phyloP scores from a whole-genome alignment of 176 grass and related monocot genomes.

The Cenchrus purpureus region DNA sequence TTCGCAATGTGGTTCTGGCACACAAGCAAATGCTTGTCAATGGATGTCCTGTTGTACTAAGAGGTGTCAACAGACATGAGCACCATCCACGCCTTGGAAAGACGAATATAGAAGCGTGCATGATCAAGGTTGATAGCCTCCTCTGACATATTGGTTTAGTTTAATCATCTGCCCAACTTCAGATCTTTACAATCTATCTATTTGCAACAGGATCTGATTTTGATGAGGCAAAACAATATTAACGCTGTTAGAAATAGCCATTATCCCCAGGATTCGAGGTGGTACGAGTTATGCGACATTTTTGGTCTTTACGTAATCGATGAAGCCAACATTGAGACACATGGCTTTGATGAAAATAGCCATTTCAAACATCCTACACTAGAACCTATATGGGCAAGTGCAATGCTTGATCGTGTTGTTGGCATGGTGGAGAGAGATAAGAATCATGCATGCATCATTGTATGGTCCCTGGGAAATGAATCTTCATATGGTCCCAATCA shows the following conservation, averaged over 20 bases:
- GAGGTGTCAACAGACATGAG: slow-evolving; percentile 96
- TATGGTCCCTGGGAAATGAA: slow-evolving; percentile 97
- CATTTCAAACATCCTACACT: slow-evolving; percentile 88
- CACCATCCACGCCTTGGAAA: slow-evolving; percentile 94
- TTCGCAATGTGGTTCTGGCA: slow-evolving; percentile 72
- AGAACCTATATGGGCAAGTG: slow-evolving; percentile 76
- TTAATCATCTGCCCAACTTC: slow-evolving; percentile 23
- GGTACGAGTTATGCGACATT: slow-evolving; percentile 94
- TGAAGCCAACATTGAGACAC: slow-evolving; percentile 97
- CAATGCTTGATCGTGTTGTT: slow-evolving; percentile 93
- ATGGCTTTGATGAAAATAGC: slow-evolving; percentile 80
- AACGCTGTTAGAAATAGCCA: slow-evolving; percentile 97
- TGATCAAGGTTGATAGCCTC: slow-evolving; percentile 82
- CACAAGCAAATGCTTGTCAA: slow-evolving; percentile 96
- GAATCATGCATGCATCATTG: slow-evolving; percentile 91
- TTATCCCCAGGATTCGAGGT: slow-evolving; percentile 94
- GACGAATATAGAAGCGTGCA: slow-evolving; percentile 95
- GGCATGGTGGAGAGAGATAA: slow-evolving; percentile 98
- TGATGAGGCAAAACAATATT: slow-evolving; percentile 98
- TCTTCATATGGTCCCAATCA: slow-evolving; percentile 91
- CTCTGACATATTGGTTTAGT: slow-evolving; percentile 24
- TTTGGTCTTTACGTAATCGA: slow-evolving; percentile 96
- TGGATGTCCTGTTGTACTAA: slow-evolving; percentile 82
- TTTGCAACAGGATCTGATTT: slow-evolving; percentile 77
- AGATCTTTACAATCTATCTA: slow-evolving; percentile 28